These are phyloP conservation scores for Syzygium oleosum DNA, from an alignment of 345 rosid species.

Conservation along the genomic window DNA sequence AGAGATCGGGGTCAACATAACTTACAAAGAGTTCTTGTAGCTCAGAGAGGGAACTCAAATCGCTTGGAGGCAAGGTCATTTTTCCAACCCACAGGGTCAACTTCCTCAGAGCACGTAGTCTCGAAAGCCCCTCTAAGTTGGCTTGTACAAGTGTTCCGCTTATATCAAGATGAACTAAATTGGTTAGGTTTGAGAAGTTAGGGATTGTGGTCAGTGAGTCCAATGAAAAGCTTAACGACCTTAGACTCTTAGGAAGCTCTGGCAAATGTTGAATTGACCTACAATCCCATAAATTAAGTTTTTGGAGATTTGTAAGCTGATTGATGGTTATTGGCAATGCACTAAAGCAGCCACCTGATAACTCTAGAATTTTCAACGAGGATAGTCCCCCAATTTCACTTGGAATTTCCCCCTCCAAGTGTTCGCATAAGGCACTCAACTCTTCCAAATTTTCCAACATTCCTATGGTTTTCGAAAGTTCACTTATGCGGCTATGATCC, in stretches of 20 bases:
- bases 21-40: background rate
- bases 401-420: background rate
- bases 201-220: background rate
- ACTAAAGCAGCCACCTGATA: rapidly evolving
- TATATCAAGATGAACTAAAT: background rate
- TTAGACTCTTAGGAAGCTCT: background rate
- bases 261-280: background rate
- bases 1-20: background rate
- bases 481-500: background rate
- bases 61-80: background rate
- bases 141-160: background rate
- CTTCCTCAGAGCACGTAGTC: background rate
- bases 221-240: background rate
- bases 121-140: background rate
- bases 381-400: background rate
- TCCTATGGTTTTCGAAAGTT: background rate
- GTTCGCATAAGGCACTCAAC: too few species aligned
- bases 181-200: background rate
- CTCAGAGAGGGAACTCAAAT: background rate
- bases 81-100: background rate
- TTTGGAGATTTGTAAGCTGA: background rate
- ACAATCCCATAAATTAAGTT: background rate
- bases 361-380: background rate
- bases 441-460: background rate
- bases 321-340: background rate